Base-by-base conservation (phyloP, 2,329 filamentous ascomycete species). In the Leptoxyphium fumago region DNA sequence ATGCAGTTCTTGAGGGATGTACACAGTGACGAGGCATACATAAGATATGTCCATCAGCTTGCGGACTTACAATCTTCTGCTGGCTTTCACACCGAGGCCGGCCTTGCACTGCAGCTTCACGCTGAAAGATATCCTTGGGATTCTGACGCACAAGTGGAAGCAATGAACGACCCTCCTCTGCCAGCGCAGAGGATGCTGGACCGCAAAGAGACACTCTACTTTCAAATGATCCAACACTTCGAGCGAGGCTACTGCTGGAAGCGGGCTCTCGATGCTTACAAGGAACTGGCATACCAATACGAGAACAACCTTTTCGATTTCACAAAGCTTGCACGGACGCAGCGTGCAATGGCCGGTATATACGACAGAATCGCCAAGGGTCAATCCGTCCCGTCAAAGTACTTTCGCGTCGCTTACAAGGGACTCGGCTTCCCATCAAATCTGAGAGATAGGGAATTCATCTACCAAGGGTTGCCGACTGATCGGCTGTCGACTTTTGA, bases 1-100 rank as follows among this genome's bases (percentile, higher is more conserved):
- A 95, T 96, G 88, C 86, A 95, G 54, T 96, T 95, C 64, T 73
- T 96, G 53, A 83, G 87, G 51, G 87, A 95, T 58, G 94, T 95
- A 82, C 84, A 93, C 52, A 94, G 94, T 58, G 87, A 94, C 60
- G 88, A 95, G 56, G 94, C 95, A 45, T 96, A 94, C 62, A 83
- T 94, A 50, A 82, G 87, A 51, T 95, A 96, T 56, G 88, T 96
- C 11, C 89, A 96, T 59, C 87, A 95, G 61, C 73, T 96, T 15
- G 84, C 87, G 2, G 69, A 78, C 34, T 69, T 91, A 10, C 89
- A 96, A 61, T 73, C 75, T 8, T 75, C 80, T 36, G 75, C 82
- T 3, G 73, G 82, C 46, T 91, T 94, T 55, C 77, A 80, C 50
- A 84, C 86, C 0, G 88, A 95, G 64, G 89, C 89, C 11, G 91